Percentiles rank a stretch among this genome's conserved stretches.
Evolutionary conservation across 2,329 filamentous ascomycete species (phyloP).

Genomic region (Samsoniella hepiali): DNA sequence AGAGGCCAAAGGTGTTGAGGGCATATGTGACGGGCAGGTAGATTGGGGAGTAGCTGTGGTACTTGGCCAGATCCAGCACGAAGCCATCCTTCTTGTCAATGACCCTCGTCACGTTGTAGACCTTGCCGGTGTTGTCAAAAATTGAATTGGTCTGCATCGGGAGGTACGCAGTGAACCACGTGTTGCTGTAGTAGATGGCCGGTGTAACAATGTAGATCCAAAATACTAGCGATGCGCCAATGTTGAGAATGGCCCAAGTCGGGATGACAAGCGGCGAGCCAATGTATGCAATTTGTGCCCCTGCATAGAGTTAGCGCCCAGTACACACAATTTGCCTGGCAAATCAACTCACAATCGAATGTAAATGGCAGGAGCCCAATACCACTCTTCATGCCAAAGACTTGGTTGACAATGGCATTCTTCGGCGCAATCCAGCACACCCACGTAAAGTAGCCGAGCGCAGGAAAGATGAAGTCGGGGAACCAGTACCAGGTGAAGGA

Average conservation of each 20-base stretch:
- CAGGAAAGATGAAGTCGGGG: slow-evolving; percentile 45
- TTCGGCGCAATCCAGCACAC: slow-evolving; percentile 48
- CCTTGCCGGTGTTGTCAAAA: slow-evolving; percentile 49
- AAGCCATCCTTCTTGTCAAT: slow-evolving; percentile 40
- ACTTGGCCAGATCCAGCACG: slow-evolving; percentile 46
- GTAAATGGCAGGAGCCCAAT: slow-evolving; percentile 40
- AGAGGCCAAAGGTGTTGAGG: slow-evolving; percentile 50
- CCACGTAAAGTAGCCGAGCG: slow-evolving; percentile 44
- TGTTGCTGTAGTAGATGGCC: slow-evolving; percentile 46
- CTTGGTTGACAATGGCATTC: slow-evolving; percentile 43
- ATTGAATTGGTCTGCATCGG: slow-evolving; percentile 51
- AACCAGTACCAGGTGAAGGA: slow-evolving; percentile 50
- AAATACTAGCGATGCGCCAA: slow-evolving; percentile 46
- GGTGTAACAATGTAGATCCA: slow-evolving; percentile 45
- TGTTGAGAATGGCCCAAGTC: slow-evolving; percentile 46
- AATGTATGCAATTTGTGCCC: slow-evolving; percentile 36
- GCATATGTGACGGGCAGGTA: slow-evolving; percentile 44
- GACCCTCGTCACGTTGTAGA: slow-evolving; percentile 48
- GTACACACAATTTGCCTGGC: not conserved
- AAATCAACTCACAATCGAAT: slow-evolving; percentile 35
- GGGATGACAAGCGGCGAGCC: slow-evolving; percentile 40
- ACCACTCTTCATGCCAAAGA: slow-evolving; percentile 47
- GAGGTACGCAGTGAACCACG: slow-evolving; percentile 50
- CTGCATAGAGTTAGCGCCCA: slow-evolving; percentile 10
- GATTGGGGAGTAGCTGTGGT: slow-evolving; percentile 47